Conservation (phyloP, 169 alveolate species). For the Eimeria mitis region DNA sequence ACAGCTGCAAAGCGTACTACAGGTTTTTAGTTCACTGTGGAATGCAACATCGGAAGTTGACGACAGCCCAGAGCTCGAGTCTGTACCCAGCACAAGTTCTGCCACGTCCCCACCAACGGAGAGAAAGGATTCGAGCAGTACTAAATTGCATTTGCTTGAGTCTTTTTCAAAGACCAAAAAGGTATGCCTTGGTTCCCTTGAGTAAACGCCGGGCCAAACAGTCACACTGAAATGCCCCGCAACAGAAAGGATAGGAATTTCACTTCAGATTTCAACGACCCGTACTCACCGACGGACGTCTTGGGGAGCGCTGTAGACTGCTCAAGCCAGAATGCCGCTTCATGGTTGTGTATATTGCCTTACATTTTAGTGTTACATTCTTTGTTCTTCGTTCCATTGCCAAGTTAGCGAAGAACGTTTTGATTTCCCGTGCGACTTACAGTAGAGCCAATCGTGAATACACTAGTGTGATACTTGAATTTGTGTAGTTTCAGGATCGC, state of each 20-base stretch:
- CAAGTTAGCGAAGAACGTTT: neutral
- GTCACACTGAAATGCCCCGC: neutral
- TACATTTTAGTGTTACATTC: neutral
- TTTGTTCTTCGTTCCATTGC: neutral
- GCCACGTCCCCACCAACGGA: neutral
- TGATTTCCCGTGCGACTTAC: neutral
- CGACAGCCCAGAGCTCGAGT: neutral
- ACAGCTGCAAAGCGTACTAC: neutral
- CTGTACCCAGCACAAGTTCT: constrained; percentile 7
- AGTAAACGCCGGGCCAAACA: neutral
- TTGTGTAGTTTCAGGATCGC: constrained; percentile 14
- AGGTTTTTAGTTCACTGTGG: constrained; percentile 8
- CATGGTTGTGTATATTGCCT: neutral
- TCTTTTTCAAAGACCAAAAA: neutral
- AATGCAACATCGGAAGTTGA: neutral
- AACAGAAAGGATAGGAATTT: neutral
- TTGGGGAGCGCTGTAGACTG: neutral
- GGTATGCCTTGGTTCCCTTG: neutral
- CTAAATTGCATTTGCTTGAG: neutral
- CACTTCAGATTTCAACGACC: neutral
- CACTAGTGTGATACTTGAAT: neutral
- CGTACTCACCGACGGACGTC: neutral
- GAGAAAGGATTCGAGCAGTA: neutral
- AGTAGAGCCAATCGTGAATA: neutral
- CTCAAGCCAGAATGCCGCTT: neutral